Conservation (phyloP, 2,329 filamentous ascomycete species). For the Colletotrichum godetiae region DNA sequence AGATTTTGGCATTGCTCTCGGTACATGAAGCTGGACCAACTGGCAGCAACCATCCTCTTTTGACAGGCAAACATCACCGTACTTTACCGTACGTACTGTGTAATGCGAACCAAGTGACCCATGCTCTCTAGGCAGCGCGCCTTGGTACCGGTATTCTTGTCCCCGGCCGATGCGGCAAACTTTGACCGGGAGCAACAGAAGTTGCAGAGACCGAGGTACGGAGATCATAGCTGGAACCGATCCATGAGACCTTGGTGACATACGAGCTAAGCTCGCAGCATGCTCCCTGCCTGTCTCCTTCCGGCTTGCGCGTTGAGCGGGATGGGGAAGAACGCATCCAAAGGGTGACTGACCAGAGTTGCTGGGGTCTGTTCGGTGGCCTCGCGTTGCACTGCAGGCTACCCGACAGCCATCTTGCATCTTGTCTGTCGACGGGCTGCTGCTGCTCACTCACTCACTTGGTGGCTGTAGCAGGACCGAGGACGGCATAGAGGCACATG, state of each 20-base stretch:
- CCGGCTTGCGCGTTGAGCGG: not conserved
- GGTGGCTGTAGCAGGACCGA: not conserved
- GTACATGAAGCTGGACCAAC: not conserved
- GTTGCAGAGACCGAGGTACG: not conserved
- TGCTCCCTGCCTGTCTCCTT: constrained; percentile 6
- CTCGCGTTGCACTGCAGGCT: constrained; percentile 19
- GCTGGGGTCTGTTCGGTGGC: constrained; percentile 2
- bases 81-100: not conserved
- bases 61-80: not conserved
- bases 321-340: not conserved
- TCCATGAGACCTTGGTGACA: not conserved
- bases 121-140: not conserved
- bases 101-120: not conserved
- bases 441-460: constrained; percentile 8
- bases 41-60: not conserved
- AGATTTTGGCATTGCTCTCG: not conserved
- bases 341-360: not conserved
- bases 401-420: constrained; percentile 6
- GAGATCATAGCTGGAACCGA: constrained; percentile 3
- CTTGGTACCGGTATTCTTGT: constrained; percentile 5
- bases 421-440: not conserved
- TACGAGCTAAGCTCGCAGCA: constrained; percentile 20
- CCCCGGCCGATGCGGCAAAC: constrained; percentile 18
- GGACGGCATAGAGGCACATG: not conserved
- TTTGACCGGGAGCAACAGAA: not conserved